phyloP scores from a whole-genome alignment of 305 asterid genomes.

The Fraxinus albicans region DNA sequence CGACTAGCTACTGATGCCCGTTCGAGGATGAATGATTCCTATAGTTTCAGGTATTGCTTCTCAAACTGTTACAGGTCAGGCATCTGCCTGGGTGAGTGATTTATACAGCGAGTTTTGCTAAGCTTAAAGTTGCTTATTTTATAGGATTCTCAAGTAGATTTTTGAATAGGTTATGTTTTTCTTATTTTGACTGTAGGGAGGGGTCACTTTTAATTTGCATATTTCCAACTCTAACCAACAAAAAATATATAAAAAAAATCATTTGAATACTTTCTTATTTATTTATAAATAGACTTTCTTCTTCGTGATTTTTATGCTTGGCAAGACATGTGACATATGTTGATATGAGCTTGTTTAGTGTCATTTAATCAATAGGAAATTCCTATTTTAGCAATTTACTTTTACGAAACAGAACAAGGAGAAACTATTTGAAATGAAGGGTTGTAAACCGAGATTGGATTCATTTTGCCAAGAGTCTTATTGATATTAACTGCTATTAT shows the following conservation, averaged over 20 bases:
- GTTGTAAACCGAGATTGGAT: neutral
- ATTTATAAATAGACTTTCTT: neutral
- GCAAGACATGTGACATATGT: neutral
- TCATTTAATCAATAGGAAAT: neutral
- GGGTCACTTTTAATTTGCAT: neutral
- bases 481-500: neutral
- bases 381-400: neutral
- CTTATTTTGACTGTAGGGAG: neutral
- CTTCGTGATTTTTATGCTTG: neutral
- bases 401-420: neutral
- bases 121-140: neutral
- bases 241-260: neutral
- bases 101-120: neutral
- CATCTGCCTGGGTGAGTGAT: neutral
- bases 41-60: slow-evolving; percentile 67
- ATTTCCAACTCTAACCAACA: neutral
- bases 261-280: neutral
- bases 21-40: slow-evolving; percentile 65
- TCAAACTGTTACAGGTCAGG: slow-evolving; percentile 4
- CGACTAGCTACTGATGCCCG: slow-evolving; percentile 65
- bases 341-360: neutral
- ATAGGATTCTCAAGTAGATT: neutral
- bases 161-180: neutral
- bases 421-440: neutral
- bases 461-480: neutral